Evolutionary conservation across 345 rosid genomes (phyloP).

Genomic region (Erysimum cheiranthoides): DNA sequence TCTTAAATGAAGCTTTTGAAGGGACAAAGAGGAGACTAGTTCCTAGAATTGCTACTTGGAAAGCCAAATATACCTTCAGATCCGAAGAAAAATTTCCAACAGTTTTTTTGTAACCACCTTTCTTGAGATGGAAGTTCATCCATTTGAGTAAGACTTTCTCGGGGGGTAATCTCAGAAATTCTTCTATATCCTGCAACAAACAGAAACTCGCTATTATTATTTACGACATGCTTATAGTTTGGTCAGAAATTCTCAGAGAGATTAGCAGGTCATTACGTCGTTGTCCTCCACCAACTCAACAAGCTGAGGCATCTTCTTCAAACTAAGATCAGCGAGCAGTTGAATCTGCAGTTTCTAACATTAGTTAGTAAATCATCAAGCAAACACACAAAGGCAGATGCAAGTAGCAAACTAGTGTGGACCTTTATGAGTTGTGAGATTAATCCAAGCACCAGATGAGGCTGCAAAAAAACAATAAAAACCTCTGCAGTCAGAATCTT

Average conservation of each 20-base stretch:
- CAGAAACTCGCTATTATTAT: not conserved
- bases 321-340: conserved; percentile 85
- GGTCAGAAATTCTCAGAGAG: conserved; percentile 20
- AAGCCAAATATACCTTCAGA: conserved; percentile 64
- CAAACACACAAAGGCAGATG: conserved; percentile 8
- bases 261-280: conserved; percentile 54
- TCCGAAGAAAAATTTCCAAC: conserved; percentile 88
- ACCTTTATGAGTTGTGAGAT: conserved; percentile 99
- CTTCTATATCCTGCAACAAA: conserved; percentile 80
- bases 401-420: not conserved
- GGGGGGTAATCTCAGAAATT: conserved; percentile 84
- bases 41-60: conserved; percentile 23
- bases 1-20: conserved; percentile 12
- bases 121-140: conserved; percentile 95
- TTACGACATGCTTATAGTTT: not conserved
- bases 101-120: conserved; percentile 86
- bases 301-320: conserved; percentile 97
- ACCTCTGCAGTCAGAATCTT: conserved; percentile 1
- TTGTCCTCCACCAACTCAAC: conserved; percentile 88
- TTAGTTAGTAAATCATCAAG: conserved; percentile 10
- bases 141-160: conserved; percentile 89
- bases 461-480: conserved; percentile 60
- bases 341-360: conserved; percentile 66
- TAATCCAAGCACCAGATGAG: conserved; percentile 92
- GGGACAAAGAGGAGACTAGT: not conserved